Percentiles rank a stretch among this genome's conserved stretches.
These are phyloP conservation scores for Neurospora sp. DNA, from an alignment of 495 filamentous ascomycete genomes.

Conservation along the genomic window DNA sequence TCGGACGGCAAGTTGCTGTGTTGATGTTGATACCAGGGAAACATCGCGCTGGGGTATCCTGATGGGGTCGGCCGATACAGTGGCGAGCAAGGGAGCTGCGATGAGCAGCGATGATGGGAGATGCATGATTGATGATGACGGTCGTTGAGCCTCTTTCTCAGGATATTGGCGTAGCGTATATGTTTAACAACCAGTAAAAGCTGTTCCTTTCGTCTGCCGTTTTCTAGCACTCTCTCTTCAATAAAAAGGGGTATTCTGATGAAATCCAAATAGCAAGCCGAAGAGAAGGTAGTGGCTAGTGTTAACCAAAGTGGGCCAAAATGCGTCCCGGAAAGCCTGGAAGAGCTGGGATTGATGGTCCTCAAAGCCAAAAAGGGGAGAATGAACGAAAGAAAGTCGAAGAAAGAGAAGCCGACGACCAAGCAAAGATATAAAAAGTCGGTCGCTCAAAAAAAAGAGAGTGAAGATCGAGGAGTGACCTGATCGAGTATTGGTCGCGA, in stretches of 20 bases:
- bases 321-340: not conserved
- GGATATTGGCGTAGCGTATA: not conserved
- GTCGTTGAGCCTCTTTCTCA: not conserved
- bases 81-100: not conserved
- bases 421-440: not conserved
- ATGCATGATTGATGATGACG: constrained; percentile 1
- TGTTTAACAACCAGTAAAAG: too few relatives aligned
- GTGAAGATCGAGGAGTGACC: not conserved
- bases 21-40: not conserved
- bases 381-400: not conserved
- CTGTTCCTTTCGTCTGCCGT: not conserved
- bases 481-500: not conserved
- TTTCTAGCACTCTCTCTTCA: not conserved
- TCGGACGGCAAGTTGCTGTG: constrained; percentile 11
- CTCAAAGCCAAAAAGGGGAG: not conserved
- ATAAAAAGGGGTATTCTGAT: not conserved
- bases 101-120: constrained; percentile 5
- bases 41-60: not conserved
- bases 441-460: not conserved
- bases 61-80: constrained; percentile 11
- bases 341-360: not conserved
- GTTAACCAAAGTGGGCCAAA: not conserved
- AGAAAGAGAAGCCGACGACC: not conserved
- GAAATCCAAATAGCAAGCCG: not conserved
- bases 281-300: not conserved